phyloP scores from a whole-genome alignment of 345 rosid species.

The Pistacia atlantica region DNA sequence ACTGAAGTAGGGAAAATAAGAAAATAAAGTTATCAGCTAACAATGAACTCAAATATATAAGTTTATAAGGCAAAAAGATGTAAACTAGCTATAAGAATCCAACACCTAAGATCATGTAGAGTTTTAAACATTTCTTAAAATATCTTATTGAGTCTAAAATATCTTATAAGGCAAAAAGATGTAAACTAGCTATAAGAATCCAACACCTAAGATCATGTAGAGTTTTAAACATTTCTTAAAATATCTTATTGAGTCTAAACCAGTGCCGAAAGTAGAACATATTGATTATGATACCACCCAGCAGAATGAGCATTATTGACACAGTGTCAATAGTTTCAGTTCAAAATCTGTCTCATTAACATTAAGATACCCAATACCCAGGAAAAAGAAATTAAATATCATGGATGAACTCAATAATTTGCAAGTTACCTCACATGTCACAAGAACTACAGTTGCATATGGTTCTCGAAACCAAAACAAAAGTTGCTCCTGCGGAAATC shows the following conservation, averaged over 20 bases:
- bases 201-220: neutral
- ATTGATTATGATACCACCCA: neutral
- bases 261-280: neutral
- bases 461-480: conserved; percentile 94
- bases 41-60: neutral
- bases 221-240: neutral
- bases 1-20: neutral
- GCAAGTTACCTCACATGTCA: conserved; percentile 86
- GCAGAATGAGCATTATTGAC: neutral
- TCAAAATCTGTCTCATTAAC: neutral
- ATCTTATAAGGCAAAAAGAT: neutral
- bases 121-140: neutral
- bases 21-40: neutral
- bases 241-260: neutral
- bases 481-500: conserved; percentile 86
- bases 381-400: conserved; percentile 6
- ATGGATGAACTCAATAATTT: neutral
- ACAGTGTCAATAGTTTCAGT: neutral
- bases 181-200: neutral
- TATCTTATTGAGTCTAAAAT: neutral
- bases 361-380: conserved; percentile 3
- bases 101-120: neutral
- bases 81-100: neutral
- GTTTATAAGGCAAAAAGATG: neutral
- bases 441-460: conserved; percentile 86